These are phyloP conservation scores for Geotrichum australiense DNA, from an alignment of 1,139 yeast species.

Conservation along the genomic window DNA sequence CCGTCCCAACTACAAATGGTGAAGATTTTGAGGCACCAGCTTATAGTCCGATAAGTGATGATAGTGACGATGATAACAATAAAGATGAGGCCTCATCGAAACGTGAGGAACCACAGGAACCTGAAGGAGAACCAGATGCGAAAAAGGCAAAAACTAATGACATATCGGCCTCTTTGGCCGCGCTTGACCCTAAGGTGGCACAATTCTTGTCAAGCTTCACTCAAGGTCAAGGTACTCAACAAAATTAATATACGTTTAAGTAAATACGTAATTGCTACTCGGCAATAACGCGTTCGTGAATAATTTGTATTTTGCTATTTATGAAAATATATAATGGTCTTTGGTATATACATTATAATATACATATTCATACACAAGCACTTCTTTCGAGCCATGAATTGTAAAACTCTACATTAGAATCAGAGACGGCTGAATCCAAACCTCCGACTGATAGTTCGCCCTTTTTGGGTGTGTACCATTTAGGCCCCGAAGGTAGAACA, in stretches of 20 bases:
- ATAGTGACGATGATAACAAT: conserved; percentile 30
- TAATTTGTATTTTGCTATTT: too few relatives aligned
- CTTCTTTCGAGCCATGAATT: conserved; percentile 16
- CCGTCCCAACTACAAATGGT: conserved; percentile 28
- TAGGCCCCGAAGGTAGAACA: too few relatives aligned
- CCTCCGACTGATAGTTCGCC: conserved; percentile 13
- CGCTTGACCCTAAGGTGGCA: conserved; percentile 32
- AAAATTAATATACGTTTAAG: too few relatives aligned
- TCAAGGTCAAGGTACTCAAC: too few relatives aligned
- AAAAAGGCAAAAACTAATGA: conserved; percentile 19
- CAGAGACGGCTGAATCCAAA: conserved; percentile 9
- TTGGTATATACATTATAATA: too few relatives aligned
- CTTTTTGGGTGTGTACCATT: conserved; percentile 11
- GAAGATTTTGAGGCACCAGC: conserved; percentile 37
- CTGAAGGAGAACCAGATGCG: conserved; percentile 15
- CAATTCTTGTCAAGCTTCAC: conserved; percentile 27
- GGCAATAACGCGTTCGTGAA: too few relatives aligned
- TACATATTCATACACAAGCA: conserved; percentile 3
- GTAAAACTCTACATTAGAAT: conserved; percentile 11
- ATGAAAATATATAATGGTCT: too few relatives aligned
- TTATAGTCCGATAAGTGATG: conserved; percentile 33
- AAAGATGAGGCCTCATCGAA: conserved; percentile 29
- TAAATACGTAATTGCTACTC: too few relatives aligned
- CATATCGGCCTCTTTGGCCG: conserved; percentile 20
- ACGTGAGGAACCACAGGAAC: conserved; percentile 18